Base-by-base conservation (phyloP, 2,329 filamentous ascomycete genomes). In the Chaetoscypha palmicola region DNA sequence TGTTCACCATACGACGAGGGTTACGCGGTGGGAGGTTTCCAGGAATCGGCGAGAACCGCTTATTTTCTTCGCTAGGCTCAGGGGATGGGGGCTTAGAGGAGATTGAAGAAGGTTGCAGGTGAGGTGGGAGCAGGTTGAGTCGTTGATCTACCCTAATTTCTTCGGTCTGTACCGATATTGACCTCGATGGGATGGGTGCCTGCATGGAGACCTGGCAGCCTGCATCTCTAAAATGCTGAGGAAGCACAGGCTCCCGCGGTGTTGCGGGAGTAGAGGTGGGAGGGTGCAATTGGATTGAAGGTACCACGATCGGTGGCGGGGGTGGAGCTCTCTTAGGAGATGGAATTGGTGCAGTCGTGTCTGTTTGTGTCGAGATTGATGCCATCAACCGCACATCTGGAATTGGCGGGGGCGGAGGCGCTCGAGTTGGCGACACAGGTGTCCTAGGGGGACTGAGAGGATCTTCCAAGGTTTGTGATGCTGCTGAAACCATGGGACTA, bases 201-300 rank as follows among this genome's bases (percentile, higher is more conserved):
- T 72, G 63, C 38, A 79, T 68, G 28, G 73, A 73, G 20, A 89
- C 88, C 64, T 98, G 92, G 57, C 84, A 91, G 14, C 80, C 81
- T 51, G 84, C 80, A 64, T 88, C 88, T 62, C 89, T 96, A 49
- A 79, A 79, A 45, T 90, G 81, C 42, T 89, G 89, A 22, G 94
- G 81, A 43, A 94, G 76, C 4, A 81, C 73, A 40, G 83, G 81
- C 53, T 83, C 78, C 37, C 76, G 77, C 2, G 88, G 88, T 2
- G 88, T 89, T 3, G 81, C 72, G n/a, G 91, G 89, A 37, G 85
- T 78, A 43, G 88, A 94, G 2, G 75, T 79, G 0, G 92, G 91
- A 23, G 92, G 92, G 55, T 94, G 86, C 40, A 98, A 87, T 44
- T 87, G 85, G 60, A 98, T 98, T 52, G 82, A 88, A 0, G 91